Conservation (phyloP, 2,329 filamentous ascomycete species). For the Fusarium aywerte region DNA sequence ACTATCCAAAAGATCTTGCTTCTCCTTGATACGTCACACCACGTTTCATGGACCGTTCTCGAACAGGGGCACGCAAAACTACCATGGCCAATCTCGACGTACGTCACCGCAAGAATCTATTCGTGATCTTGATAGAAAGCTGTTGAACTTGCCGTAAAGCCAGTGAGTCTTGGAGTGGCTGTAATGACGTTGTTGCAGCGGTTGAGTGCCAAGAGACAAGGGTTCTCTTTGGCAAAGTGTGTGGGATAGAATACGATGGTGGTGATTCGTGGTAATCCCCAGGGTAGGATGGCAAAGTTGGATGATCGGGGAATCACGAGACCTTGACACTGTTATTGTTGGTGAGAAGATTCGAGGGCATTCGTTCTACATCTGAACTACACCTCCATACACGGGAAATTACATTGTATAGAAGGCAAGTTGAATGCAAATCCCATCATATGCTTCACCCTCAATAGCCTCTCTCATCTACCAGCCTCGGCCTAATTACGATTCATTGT, state of each 20-base stretch:
- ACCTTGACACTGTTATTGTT: background rate
- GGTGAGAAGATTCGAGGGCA: background rate
- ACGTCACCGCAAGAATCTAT: background rate
- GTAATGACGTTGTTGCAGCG: constrained; percentile 18
- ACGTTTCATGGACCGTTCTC: constrained; percentile 11
- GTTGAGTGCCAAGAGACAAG: constrained; percentile 7
- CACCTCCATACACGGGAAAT: background rate
- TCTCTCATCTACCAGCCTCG: constrained; percentile 2
- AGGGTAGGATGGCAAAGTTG: background rate
- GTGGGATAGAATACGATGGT: background rate
- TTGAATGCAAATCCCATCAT: background rate
- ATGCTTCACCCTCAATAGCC: background rate
- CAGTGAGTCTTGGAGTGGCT: background rate
- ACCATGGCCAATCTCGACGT: background rate
- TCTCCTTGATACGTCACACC: background rate
- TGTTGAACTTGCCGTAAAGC: background rate
- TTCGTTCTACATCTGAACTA: background rate
- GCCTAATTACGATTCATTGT: background rate
- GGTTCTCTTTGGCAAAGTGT: background rate
- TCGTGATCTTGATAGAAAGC: background rate
- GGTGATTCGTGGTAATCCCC: constrained; percentile 16
- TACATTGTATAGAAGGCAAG: background rate
- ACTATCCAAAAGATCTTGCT: too few species aligned
- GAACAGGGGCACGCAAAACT: background rate
- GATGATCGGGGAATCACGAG: constrained; percentile 3